phyloP scores from a whole-genome alignment of 768 basidiomycete species.

The Kwoniella botswanensis region DNA sequence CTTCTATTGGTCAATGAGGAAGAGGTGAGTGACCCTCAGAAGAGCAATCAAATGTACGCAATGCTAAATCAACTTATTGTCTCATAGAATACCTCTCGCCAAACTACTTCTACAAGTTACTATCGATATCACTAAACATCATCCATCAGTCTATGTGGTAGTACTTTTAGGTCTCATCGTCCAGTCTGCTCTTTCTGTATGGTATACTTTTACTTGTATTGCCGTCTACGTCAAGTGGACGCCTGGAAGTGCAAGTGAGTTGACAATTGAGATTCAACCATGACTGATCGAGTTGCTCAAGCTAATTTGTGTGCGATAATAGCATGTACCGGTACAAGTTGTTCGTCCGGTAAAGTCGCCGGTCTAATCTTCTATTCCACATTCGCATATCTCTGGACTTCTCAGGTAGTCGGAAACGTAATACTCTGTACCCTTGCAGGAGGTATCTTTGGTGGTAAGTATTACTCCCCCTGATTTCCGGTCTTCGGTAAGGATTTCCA shows the following conservation, averaged over 20 bases:
- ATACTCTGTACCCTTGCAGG: constrained; percentile 79
- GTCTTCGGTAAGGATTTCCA: constrained; percentile 4
- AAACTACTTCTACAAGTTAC: constrained; percentile 78
- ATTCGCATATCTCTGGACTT: constrained; percentile 86
- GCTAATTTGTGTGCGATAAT: constrained; percentile 36
- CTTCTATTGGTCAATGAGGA: constrained; percentile 66
- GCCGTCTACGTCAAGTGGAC: constrained; percentile 78
- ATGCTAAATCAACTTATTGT: background rate
- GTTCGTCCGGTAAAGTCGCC: constrained; percentile 75
- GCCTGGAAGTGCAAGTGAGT: constrained; percentile 72
- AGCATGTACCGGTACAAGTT: constrained; percentile 61
- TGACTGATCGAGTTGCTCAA: background rate
- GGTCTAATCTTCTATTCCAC: constrained; percentile 78
- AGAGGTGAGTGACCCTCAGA: constrained; percentile 53
- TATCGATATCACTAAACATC: constrained; percentile 83
- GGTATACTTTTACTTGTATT: constrained; percentile 77
- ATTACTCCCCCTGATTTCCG: background rate
- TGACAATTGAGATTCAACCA: background rate
- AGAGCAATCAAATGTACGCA: background rate
- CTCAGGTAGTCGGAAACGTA: constrained; percentile 79
- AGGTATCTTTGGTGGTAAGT: constrained; percentile 68
- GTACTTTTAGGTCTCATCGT: constrained; percentile 72
- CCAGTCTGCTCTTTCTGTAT: constrained; percentile 75
- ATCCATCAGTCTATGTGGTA: constrained; percentile 78
- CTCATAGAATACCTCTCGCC: constrained; percentile 75